A percentile compares a stretch with the other conserved stretches of the same genome.
Evolutionary conservation across 768 basidiomycete species (phyloP).

Genomic region (Tephrocybe sp.): DNA sequence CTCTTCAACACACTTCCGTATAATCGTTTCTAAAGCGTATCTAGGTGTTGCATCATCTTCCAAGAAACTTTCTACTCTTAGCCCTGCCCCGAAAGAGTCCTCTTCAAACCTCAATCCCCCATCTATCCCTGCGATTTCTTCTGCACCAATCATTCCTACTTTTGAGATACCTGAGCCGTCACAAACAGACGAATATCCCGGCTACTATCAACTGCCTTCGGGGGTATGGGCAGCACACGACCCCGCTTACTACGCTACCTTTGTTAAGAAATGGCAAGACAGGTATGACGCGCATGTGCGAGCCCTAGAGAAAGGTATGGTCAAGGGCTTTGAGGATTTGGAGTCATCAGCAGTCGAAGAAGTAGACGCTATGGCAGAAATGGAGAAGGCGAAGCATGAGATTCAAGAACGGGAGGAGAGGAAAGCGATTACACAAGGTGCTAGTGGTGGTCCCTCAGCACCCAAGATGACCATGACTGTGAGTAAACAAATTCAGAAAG

Average conservation of each 20-base stretch:
- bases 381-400: constrained; percentile 75
- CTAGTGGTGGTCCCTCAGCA: constrained; percentile 48
- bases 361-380: constrained; percentile 68
- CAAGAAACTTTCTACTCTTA: constrained; percentile 4
- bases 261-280: constrained; percentile 68
- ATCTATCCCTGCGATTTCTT: constrained; percentile 38
- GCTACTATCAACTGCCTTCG: constrained; percentile 82
- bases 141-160: constrained; percentile 67
- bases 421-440: constrained; percentile 71
- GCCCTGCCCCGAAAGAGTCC: not conserved
- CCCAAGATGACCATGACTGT: constrained; percentile 87
- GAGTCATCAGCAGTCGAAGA: constrained; percentile 52
- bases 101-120: constrained; percentile 13
- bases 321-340: constrained; percentile 68
- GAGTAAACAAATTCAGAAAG: constrained; percentile 21
- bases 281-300: constrained; percentile 73
- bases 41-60: constrained; percentile 23
- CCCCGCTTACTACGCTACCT: constrained; percentile 60
- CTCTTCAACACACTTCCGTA: constrained; percentile 14
- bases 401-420: constrained; percentile 72
- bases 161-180: constrained; percentile 75
- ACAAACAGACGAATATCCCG: constrained; percentile 74
- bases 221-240: constrained; percentile 80
- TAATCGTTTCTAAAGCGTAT: constrained; percentile 5
- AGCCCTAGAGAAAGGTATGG: constrained; percentile 64